Evolutionary conservation across 164 flowering plant genomes (phyloP).

Genomic region (Stephania yunnanensis): DNA sequence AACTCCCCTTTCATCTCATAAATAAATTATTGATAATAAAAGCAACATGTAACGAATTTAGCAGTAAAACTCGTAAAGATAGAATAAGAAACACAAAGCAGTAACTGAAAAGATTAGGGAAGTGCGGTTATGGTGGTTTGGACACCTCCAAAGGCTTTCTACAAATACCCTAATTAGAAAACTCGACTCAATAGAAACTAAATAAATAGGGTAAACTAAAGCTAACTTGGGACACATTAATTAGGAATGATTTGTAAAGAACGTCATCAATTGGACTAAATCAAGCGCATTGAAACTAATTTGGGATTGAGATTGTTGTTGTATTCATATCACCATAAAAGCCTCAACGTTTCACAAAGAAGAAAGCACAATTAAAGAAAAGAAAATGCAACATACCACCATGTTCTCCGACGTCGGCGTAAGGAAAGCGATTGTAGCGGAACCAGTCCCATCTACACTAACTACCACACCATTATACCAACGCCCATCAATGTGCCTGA

Average conservation of each 20-base stretch:
- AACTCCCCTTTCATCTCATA: too few species aligned
- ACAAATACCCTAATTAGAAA: too few species aligned
- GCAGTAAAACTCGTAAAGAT: not conserved
- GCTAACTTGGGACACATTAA: too few species aligned
- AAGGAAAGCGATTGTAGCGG: slow-evolving; percentile 72
- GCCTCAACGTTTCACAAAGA: not conserved
- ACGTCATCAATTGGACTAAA: not conserved
- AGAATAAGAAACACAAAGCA: too few species aligned
- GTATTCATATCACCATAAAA: not conserved
- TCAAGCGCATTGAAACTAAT: not conserved
- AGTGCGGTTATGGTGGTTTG: too few species aligned
- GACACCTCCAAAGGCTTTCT: too few species aligned
- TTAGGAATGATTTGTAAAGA: too few species aligned
- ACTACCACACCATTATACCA: slow-evolving; percentile 82
- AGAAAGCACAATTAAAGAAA: not conserved
- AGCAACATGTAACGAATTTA: not conserved
- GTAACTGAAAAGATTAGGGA: too few species aligned
- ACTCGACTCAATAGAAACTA: too few species aligned
- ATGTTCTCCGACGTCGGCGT: slow-evolving; percentile 83
- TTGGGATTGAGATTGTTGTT: too few species aligned
- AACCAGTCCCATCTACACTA: slow-evolving; percentile 41
- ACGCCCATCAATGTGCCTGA: slow-evolving; percentile 78
- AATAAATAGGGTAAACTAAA: too few species aligned
- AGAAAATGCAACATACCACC: slow-evolving; percentile 50
- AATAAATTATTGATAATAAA: too few species aligned